Percentiles rank a stretch among this genome's conserved stretches.
Conservation (phyloP, 75 land plant genomes). For the Pinus taeda region DNA sequence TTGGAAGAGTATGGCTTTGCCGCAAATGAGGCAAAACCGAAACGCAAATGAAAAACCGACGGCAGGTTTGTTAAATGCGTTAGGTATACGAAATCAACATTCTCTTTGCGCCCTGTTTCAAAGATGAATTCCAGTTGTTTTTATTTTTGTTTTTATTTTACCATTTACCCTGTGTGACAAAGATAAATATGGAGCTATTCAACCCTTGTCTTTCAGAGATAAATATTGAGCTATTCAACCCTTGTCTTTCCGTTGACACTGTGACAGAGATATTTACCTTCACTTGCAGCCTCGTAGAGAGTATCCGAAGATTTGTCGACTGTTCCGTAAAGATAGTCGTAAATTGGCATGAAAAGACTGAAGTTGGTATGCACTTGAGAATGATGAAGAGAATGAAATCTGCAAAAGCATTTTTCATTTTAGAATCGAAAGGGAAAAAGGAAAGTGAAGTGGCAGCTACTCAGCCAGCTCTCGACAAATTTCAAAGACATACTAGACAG, state of each 20-base stretch:
- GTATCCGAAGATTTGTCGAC: slow-evolving; percentile 53
- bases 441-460: no score
- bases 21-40: slow-evolving; percentile 60
- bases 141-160: no score
- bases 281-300: slow-evolving; percentile 29
- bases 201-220: no score
- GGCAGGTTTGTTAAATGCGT: slow-evolving; percentile 59
- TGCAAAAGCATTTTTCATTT: slow-evolving; percentile 2
- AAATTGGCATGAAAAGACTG: slow-evolving; percentile 78
- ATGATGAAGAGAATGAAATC: slow-evolving; percentile 85
- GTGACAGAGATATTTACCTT: slow-evolving; percentile 9
- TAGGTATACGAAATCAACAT: slow-evolving; percentile 52
- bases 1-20: slow-evolving; percentile 42
- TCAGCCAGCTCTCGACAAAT: no score
- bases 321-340: slow-evolving; percentile 73
- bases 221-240: neutral
- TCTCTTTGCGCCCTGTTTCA: slow-evolving; percentile 31
- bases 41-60: slow-evolving; percentile 51
- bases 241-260: no score
- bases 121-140: no score
- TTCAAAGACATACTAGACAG: no score
- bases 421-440: no score
- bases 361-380: slow-evolving; percentile 84
- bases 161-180: no score
- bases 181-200: neutral